phyloP scores from a whole-genome alignment of 129 eudicot species.

The Deinandra increscens region DNA sequence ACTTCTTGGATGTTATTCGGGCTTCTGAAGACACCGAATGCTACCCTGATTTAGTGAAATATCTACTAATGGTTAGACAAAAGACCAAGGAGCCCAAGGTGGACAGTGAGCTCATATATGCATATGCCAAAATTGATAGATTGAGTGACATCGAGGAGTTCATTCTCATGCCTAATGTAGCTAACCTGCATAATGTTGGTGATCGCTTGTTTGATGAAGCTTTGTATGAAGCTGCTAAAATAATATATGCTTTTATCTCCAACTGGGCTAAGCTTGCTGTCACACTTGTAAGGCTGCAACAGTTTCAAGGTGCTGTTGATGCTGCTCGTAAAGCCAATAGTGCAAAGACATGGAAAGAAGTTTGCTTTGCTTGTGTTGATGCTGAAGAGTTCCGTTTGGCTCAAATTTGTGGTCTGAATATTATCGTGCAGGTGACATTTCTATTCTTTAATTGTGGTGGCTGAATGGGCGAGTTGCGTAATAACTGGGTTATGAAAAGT shows the following conservation, averaged over 20 bases:
- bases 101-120: constrained; percentile 91
- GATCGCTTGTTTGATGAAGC: constrained; percentile 96
- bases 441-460: neutral
- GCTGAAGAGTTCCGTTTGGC: constrained; percentile 99
- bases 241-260: constrained; percentile 88
- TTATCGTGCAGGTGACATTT: constrained; percentile 72
- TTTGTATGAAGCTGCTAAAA: constrained; percentile 94
- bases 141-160: constrained; percentile 88
- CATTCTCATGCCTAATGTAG: constrained; percentile 98
- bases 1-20: constrained; percentile 82
- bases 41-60: constrained; percentile 84
- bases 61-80: constrained; percentile 92
- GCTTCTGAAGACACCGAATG: constrained; percentile 87
- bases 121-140: constrained; percentile 87
- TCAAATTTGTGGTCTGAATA: constrained; percentile 95
- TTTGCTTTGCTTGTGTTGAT: constrained; percentile 98
- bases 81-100: constrained; percentile 94
- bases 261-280: constrained; percentile 96
- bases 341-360: constrained; percentile 99
- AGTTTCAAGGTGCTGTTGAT: constrained; percentile 99
- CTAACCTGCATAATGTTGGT: constrained; percentile 88
- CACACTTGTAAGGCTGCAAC: constrained; percentile 86
- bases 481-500: neutral
- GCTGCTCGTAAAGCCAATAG: constrained; percentile 99
- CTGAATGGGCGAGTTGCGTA: neutral